Evolutionary conservation across 2,329 filamentous ascomycete species (phyloP).

Genomic region (Exophiala oligosperma): DNA sequence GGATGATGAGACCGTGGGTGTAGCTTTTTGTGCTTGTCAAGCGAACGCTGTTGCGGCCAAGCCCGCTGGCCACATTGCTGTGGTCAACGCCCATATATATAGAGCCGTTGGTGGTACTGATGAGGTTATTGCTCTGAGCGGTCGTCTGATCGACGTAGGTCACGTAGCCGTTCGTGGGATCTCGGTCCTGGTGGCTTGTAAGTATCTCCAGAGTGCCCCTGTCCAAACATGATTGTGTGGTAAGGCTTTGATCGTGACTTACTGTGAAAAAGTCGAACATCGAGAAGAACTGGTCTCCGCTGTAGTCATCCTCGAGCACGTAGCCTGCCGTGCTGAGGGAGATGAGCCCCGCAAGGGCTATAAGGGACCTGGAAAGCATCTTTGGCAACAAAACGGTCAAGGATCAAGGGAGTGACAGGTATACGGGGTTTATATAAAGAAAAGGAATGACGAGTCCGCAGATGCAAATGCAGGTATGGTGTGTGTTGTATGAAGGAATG

Average conservation of each 20-base stretch:
- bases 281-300: slow-evolving; percentile 49
- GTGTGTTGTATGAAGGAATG: no score
- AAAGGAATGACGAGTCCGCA: background rate
- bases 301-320: slow-evolving; percentile 51
- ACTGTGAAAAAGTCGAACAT: slow-evolving; percentile 55
- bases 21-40: slow-evolving; percentile 66
- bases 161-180: slow-evolving; percentile 76
- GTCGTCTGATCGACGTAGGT: slow-evolving; percentile 62
- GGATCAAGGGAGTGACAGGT: slow-evolving; percentile 5
- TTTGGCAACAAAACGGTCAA: slow-evolving; percentile 4
- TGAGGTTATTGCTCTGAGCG: slow-evolving; percentile 60
- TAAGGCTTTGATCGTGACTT: slow-evolving; percentile 22
- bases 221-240: background rate
- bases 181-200: slow-evolving; percentile 40
- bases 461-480: background rate
- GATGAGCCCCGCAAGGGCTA: slow-evolving; percentile 25
- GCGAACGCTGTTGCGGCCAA: slow-evolving; percentile 69
- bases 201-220: background rate
- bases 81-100: slow-evolving; percentile 72
- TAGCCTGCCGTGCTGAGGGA: slow-evolving; percentile 39
- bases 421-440: background rate
- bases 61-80: slow-evolving; percentile 53
- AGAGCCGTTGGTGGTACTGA: slow-evolving; percentile 55
- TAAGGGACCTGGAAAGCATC: slow-evolving; percentile 26
- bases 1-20: slow-evolving; percentile 67